Evolutionary conservation across 768 basidiomycete species (phyloP), one percentile per base, ranked within the genome.

Genomic region (Agaricus bisporus): DNA sequence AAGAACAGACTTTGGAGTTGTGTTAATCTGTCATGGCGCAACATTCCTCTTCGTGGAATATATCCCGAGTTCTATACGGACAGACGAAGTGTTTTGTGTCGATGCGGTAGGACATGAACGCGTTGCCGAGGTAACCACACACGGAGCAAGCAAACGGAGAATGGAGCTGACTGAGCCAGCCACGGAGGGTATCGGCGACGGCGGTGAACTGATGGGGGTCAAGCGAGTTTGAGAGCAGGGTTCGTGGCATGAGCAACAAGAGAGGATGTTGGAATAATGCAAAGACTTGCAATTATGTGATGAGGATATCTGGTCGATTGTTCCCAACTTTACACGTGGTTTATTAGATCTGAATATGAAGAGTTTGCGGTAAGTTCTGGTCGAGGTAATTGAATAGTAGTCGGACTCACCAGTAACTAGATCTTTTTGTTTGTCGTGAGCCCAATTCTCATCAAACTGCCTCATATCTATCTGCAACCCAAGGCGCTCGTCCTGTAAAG

Each of bases 1-100:
- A 18, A 11, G 53, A 20, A 17, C 38, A 18, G 2, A 48, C 53
- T 11, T 43, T 38, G 6, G 28, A 10, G 36, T 54, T 46, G 41
- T 54, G 53, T 2, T 12, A 17, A 6, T 38, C 41, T 6, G 48
- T 49, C 36, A 49, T 20, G 1, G 48, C 36, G n/a, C 55, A 49
- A 39, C 43, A 46, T 5, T 41, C 35, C 9, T 49, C 35, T 41
- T 51, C 55, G 28, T 56, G 55, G n/a, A 56, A 56, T 15, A 26
- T 15, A 17, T 56, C 43, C 25, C 50, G 55, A 26, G 55, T 49
- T 4, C n/a, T 29, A 48, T 39, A 54, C 2, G 51, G 54, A 5
- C 58, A 43, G 50, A 58, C 37, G 48, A 55, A 25, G 41, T 41
- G 11, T 41, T 35, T 36, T 28, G 55, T 11, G 36, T 52, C 17